Evolutionary conservation across 2,329 filamentous ascomycete genomes (phyloP), one percentile per base, ranked within the genome.

Genomic region (Ophiostoma pallidulum): DNA sequence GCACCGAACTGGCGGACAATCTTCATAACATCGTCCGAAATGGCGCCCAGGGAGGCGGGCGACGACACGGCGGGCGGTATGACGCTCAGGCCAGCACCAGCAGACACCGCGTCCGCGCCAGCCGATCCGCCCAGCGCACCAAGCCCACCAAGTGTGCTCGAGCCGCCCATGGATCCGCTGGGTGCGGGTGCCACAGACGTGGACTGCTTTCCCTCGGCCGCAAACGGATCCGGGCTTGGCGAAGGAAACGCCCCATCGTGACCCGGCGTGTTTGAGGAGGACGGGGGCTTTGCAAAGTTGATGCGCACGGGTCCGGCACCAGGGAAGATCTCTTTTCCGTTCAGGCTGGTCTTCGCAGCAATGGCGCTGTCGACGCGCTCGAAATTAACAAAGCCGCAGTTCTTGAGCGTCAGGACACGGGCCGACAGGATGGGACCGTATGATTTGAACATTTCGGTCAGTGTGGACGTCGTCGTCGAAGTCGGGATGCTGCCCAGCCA

Each of bases 401-500:
- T 97, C 74, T 98, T 98, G 72, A 98, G 89, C 0, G 92, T 97
- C 52, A 98, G 73, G 4, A 98, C 92, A 54, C 92, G 79, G 24
- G 88, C 91, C 4, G 91, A 96, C 55, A 92, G 76, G 53, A 98
- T 95, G 3, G 84, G 77, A 9, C 92, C 92, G 56, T 92, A 94
- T n/a, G 82, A 77, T 64, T 87, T 86, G 70, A 98, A 98, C 69
- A 97, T 95, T 55, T 94, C 89, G 49, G 88, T 88, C 51, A 98
- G 70, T 1, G 92, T 97, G 1, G 91, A 94, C 10, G 92, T 90
- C 0, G 92, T 98, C 2, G 92, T 98, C 3, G 92, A 97, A 4
- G 91, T 90, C 12, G 92, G 92, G 50, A 98, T 96, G 65, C 91
- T 96, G 47, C 92, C 92, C 43, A 98, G 85, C 92, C 92, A 98